Base-by-base conservation (phyloP, 768 basidiomycete species). In the Suillus lakei region DNA sequence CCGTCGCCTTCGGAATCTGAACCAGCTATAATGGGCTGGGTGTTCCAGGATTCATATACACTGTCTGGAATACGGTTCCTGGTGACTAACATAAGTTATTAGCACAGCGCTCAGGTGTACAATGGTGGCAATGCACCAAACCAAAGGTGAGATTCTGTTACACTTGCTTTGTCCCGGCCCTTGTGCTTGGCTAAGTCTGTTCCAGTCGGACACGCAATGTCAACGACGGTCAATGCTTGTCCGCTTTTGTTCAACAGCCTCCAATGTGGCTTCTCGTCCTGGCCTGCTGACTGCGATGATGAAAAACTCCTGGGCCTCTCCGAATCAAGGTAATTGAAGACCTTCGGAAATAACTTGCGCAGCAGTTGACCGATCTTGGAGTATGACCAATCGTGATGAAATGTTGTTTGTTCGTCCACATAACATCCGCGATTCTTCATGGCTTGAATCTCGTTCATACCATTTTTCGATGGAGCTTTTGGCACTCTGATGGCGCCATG, bases 71-170 rank as follows among this genome's bases (percentile, higher is more conserved):
- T 44, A 44, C 4, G 9, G 43, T 44, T 44, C 43, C 43, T 44
- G 43, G 43, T 44, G 43, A 44, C 43, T 44, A n/a, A 44, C 41
- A 43, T 4, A 1, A 44, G 43, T 44, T 10, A 44, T 44, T 44
- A 44, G 43, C 8, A 44, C 48, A 50, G 48, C 10, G 13, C 1
- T 46, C 46, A 46, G 23, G 48, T 50, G 48, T 50, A 50, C 26
- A n/a, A 26, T 50, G 26, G 48, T 50, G 48, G 23, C 23, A 26
- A 61, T 6, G 1, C 18, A 61, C 60, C 60, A 34, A 61, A 61
- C 60, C 60, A 61, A 43, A 61, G 60, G 39, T 44, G 60, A 30
- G n/a, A 44, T n/a, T 61, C 60, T 26, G 60, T 46, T 13, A 61
- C 7, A 3, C 60, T 43, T 1, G 43, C 60, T 61, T 61, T 61